Conservation (phyloP, 345 rosid genomes). For the Citropsis articulata region DNA sequence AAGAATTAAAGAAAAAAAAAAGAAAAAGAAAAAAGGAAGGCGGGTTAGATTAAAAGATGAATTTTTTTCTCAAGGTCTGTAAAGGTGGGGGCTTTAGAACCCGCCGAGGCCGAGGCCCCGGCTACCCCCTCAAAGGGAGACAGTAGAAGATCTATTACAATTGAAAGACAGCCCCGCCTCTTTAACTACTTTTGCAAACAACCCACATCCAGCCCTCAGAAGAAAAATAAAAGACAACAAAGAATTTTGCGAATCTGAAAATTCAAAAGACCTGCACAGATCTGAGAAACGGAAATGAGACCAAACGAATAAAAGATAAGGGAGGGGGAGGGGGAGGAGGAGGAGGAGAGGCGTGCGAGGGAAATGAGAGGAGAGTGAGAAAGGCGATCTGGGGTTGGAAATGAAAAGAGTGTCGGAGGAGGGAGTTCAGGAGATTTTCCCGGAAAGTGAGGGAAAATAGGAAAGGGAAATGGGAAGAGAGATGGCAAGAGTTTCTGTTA, state of each 20-base stretch:
- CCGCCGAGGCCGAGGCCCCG: conserved; percentile 99
- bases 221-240: conserved; percentile 2
- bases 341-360: neutral
- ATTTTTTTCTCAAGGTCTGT: conserved; percentile 30
- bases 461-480: neutral
- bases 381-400: neutral
- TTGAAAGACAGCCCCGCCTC: conserved; percentile 35
- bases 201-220: conserved; percentile 47
- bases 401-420: too few relatives aligned
- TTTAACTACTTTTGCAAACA: conserved; percentile 32
- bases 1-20: neutral
- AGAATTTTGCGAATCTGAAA: conserved; percentile 19
- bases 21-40: conserved; percentile 3
- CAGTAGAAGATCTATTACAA: conserved; percentile 51
- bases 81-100: conserved; percentile 84
- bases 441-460: conserved; percentile 20
- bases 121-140: conserved; percentile 97
- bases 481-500: neutral
- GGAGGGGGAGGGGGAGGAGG: too few relatives aligned
- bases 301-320: neutral
- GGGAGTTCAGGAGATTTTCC: conserved; percentile 10
- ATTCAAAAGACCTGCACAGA: conserved; percentile 37
- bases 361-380: too few relatives aligned
- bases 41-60: conserved; percentile 19
- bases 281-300: neutral